phyloP scores from a whole-genome alignment of 1,139 yeast genomes.

The Trichomonascaceae sp. region DNA sequence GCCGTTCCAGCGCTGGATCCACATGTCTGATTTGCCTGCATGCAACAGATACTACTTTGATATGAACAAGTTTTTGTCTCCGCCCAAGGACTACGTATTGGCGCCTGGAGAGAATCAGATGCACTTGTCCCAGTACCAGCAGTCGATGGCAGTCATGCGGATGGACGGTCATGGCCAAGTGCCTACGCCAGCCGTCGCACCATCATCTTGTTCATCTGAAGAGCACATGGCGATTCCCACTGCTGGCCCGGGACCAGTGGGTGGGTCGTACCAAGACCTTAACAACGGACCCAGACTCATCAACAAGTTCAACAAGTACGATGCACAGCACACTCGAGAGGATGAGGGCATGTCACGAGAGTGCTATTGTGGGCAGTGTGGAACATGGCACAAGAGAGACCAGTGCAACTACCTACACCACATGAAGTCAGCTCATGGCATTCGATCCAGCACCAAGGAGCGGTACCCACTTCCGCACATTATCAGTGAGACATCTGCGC shows the following conservation, averaged over 20 bases:
- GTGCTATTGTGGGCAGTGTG: slow-evolving; percentile 14
- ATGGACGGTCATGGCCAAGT: no score
- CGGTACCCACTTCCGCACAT: slow-evolving; percentile 12
- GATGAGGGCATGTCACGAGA: slow-evolving; percentile 8
- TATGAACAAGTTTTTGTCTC: slow-evolving; percentile 8
- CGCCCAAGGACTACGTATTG: slow-evolving; percentile 3
- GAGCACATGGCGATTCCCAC: no score
- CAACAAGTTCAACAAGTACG: slow-evolving; percentile 11
- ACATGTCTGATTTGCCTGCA: slow-evolving; percentile 9
- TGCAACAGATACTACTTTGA: slow-evolving; percentile 10
- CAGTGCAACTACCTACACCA: slow-evolving; percentile 15
- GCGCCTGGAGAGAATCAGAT: neutral
- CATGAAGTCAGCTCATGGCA: slow-evolving; percentile 15
- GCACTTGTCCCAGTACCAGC: slow-evolving; percentile 6
- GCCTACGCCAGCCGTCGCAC: no score
- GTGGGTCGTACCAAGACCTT: neutral
- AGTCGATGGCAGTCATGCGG: slow-evolving; percentile 8
- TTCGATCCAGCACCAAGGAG: slow-evolving; percentile 14
- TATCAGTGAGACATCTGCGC: slow-evolving; percentile 12
- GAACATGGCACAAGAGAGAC: slow-evolving; percentile 14
- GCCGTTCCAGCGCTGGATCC: slow-evolving; percentile 10
- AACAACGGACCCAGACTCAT: no score
- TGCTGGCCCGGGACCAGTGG: neutral
- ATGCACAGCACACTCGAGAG: slow-evolving; percentile 10
- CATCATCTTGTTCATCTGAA: no score